Percentiles rank a stretch among this genome's conserved stretches.
Evolutionary conservation across 176 grass and related monocot species (phyloP).

Genomic region (Coix lacrymajobi): DNA sequence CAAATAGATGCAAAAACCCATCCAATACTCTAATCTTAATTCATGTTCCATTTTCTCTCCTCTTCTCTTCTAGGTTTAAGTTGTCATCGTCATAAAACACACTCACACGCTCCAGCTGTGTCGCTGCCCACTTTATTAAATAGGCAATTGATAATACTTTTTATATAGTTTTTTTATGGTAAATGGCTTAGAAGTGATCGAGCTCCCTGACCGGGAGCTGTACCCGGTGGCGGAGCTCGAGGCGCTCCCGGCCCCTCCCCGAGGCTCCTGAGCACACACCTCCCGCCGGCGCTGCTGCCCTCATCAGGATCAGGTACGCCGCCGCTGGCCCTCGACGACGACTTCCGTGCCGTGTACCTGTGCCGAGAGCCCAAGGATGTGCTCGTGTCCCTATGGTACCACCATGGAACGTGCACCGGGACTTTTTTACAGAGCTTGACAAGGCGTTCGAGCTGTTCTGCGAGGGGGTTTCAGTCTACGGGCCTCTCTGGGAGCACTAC

Average conservation of each 20-base stretch:
- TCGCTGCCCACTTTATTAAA: too few relatives aligned
- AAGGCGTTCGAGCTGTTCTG: not conserved
- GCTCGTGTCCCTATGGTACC: constrained; percentile 2
- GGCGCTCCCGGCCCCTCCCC: not conserved
- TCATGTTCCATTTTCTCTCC: too few relatives aligned
- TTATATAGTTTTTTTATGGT: too few relatives aligned
- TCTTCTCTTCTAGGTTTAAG: too few relatives aligned
- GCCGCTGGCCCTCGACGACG: too few relatives aligned
- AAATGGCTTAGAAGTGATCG: too few relatives aligned
- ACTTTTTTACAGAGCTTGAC: not conserved
- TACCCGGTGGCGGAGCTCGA: not conserved
- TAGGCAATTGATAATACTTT: too few relatives aligned
- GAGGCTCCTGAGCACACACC: constrained; percentile 13
- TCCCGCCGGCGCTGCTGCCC: not conserved
- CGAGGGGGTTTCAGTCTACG: not conserved
- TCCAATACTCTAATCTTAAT: too few relatives aligned
- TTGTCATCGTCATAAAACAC: too few relatives aligned
- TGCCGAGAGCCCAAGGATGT: constrained; percentile 28
- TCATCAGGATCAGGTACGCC: too few relatives aligned
- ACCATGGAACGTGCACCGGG: not conserved
- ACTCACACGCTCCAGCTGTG: too few relatives aligned
- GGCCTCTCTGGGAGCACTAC: not conserved
- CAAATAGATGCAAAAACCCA: too few relatives aligned
- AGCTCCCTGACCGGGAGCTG: not conserved
- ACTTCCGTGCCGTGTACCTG: constrained; percentile 5